Evolutionary conservation across 148 eudicot genomes (phyloP).

Genomic region (Amaranthus cruentus): DNA sequence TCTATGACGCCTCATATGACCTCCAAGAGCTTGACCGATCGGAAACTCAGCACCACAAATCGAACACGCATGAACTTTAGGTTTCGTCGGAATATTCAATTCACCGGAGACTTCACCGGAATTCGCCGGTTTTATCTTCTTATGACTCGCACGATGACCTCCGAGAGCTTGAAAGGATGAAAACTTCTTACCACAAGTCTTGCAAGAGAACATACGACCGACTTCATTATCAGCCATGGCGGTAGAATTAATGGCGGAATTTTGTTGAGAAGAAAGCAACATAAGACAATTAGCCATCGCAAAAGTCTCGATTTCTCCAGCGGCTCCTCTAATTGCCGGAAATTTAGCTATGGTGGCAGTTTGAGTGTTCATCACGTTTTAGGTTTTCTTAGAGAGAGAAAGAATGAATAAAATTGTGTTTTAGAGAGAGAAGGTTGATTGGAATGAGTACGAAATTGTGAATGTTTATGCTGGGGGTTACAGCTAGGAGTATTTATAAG

Average conservation of each 20-base stretch:
- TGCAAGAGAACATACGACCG: slow-evolving; percentile 38
- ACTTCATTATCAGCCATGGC: background rate
- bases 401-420: background rate
- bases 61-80: slow-evolving; percentile 41
- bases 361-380: background rate
- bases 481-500: slow-evolving; percentile 3
- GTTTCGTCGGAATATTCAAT: slow-evolving; percentile 11
- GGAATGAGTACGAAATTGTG: too few species aligned
- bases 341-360: background rate
- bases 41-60: slow-evolving; percentile 45
- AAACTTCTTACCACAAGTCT: slow-evolving; percentile 45
- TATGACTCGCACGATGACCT: slow-evolving; percentile 70
- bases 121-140: slow-evolving; percentile 18
- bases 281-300: slow-evolving; percentile 21
- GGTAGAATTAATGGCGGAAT: background rate
- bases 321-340: slow-evolving; percentile 6
- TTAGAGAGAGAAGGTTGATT: background rate
- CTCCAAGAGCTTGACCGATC: slow-evolving; percentile 55
- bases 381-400: slow-evolving; percentile 1
- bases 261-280: background rate
- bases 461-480: background rate
- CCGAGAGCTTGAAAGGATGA: slow-evolving; percentile 62
- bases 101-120: slow-evolving; percentile 1
- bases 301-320: slow-evolving; percentile 17
- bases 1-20: slow-evolving; percentile 59